These are phyloP conservation scores for Yamagishiella unicocca DNA, from an alignment of 139 green algal species.

Conservation along the genomic window DNA sequence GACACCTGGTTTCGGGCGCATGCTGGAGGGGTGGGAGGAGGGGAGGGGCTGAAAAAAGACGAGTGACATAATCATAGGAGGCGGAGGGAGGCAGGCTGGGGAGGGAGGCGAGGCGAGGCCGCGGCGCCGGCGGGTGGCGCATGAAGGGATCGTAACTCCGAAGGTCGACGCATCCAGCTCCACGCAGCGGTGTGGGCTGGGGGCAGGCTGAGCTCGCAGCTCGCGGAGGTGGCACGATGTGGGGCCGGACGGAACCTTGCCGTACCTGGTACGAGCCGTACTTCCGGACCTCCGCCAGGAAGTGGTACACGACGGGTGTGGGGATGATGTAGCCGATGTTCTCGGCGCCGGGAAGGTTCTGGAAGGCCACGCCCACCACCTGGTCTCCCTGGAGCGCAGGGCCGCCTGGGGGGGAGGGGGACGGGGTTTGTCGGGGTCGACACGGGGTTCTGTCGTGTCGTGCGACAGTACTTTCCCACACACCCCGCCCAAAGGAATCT, in stretches of 20 bases:
- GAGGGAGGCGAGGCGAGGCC: not conserved
- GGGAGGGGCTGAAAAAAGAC: not conserved
- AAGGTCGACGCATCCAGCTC: no score
- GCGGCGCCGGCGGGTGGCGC: no score
- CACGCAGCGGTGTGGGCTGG: no score
- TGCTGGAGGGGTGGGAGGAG: not conserved
- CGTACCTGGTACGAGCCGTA: constrained; percentile 55
- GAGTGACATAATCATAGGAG: not conserved
- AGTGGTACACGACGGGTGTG: constrained; percentile 65
- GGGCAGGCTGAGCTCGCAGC: no score
- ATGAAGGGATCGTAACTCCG: no score
- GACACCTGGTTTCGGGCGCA: no score
- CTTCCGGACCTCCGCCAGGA: constrained; percentile 61
- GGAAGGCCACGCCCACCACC: constrained; percentile 78
- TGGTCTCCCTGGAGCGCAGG: constrained; percentile 66
- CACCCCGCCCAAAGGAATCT: no score
- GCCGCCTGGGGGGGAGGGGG: constrained; percentile 52
- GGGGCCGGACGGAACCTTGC: no score
- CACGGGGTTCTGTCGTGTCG: no score
- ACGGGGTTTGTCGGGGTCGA: no score
- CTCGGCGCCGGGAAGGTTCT: constrained; percentile 76
- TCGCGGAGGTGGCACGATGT: no score
- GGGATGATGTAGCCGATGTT: constrained; percentile 77
- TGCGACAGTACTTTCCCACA: no score
- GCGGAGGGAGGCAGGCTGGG: not conserved